phyloP scores from a whole-genome alignment of 1,139 yeast genomes.

The Candida sanyaensis region DNA sequence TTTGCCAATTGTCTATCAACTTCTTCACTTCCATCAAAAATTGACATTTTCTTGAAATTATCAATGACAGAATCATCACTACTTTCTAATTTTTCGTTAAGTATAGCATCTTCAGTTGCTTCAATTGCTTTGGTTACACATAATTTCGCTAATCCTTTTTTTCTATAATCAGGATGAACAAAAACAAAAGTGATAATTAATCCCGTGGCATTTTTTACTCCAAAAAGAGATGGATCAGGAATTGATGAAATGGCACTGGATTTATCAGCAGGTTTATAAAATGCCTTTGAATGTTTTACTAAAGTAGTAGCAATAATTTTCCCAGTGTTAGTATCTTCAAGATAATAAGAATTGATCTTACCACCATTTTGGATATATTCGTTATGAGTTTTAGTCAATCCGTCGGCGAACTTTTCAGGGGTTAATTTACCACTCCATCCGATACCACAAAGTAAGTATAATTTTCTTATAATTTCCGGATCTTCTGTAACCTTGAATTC shows the following conservation, averaged over 20 bases:
- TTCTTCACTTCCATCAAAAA: conserved; percentile 22
- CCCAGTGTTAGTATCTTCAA: conserved; percentile 26
- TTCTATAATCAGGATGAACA: conserved; percentile 28
- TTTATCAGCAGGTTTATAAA: conserved; percentile 33
- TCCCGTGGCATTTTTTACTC: conserved; percentile 31
- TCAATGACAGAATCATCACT: conserved; percentile 25
- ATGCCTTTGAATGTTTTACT: conserved; percentile 29
- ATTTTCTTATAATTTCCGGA: conserved; percentile 25
- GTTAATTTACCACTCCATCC: conserved; percentile 32
- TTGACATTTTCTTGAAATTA: conserved; percentile 35
- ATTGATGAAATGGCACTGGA: conserved; percentile 28
- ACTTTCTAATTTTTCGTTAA: conserved; percentile 24
- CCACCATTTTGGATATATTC: conserved; percentile 17
- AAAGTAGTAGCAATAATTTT: conserved; percentile 29
- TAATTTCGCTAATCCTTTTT: conserved; percentile 31
- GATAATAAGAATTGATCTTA: conserved; percentile 26
- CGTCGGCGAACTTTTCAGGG: conserved; percentile 27
- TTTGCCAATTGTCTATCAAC: conserved; percentile 34
- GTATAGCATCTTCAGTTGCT: conserved; percentile 31
- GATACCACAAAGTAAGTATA: conserved; percentile 28
- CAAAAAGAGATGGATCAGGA: conserved; percentile 37
- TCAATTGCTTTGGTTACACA: conserved; percentile 32
- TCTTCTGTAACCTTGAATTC: conserved; percentile 24
- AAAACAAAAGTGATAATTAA: conserved; percentile 32
- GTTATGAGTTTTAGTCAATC: conserved; percentile 18